Conservation (phyloP, 2,329 filamentous ascomycete genomes). For the Fusarium clavum region DNA sequence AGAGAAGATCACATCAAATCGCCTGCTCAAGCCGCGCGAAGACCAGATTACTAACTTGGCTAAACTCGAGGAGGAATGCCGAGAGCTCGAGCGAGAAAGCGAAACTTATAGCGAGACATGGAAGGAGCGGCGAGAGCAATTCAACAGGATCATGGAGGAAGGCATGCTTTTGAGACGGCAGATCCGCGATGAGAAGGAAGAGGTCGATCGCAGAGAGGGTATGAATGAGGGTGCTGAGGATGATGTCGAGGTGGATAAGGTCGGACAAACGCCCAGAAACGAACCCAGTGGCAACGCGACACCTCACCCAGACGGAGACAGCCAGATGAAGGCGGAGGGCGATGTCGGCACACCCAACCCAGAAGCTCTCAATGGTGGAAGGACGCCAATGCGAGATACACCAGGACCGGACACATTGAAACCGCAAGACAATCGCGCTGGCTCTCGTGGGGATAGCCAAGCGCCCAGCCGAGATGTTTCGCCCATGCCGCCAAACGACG, state of each 20-base stretch:
- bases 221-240: constrained; percentile 78
- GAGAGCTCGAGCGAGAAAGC: constrained; percentile 86
- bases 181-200: constrained; percentile 95
- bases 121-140: constrained; percentile 86
- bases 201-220: constrained; percentile 87
- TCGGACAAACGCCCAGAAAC: constrained; percentile 62
- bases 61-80: constrained; percentile 89
- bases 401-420: constrained; percentile 47
- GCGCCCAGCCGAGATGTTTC: constrained; percentile 47
- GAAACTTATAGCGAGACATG: constrained; percentile 84
- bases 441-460: constrained; percentile 43
- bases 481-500: constrained; percentile 46
- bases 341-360: constrained; percentile 46
- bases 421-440: constrained; percentile 32
- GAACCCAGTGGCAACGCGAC: constrained; percentile 65
- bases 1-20: constrained; percentile 85
- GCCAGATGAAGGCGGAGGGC: constrained; percentile 46
- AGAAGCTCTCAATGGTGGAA: constrained; percentile 45
- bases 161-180: constrained; percentile 85
- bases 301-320: constrained; percentile 59
- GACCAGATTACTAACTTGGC: constrained; percentile 82
- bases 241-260: constrained; percentile 60
- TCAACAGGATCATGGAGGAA: constrained; percentile 89
- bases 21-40: constrained; percentile 82
- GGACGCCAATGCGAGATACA: constrained; percentile 51